Percentiles rank a stretch among this genome's conserved stretches.
Evolutionary conservation across 179 eudicot genomes (phyloP).

Genomic region (Gypsophila paniculata): DNA sequence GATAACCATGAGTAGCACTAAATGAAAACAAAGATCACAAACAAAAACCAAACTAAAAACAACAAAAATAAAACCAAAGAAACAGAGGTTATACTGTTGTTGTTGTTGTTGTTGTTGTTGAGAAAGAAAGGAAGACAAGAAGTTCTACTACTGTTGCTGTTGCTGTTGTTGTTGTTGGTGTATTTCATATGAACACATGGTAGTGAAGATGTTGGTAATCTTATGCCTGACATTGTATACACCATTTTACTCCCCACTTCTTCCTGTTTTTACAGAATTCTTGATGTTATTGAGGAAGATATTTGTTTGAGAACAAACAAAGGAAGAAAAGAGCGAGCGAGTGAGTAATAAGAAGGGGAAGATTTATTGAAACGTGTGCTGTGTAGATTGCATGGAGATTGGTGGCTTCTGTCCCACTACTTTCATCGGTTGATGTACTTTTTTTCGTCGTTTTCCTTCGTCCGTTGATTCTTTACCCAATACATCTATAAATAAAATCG

Average conservation of each 20-base stretch:
- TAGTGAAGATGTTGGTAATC: conserved; percentile 31
- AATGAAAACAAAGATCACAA: background rate
- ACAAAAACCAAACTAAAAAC: background rate
- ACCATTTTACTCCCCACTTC: conserved; percentile 28
- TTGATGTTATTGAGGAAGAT: background rate
- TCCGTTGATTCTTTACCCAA: conserved; percentile 4
- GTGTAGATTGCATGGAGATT: conserved; percentile 29
- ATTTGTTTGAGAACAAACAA: background rate
- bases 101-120: conserved; percentile 30
- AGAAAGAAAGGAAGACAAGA: conserved; percentile 27
- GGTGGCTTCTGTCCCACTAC: conserved; percentile 18
- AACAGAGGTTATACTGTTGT: conserved; percentile 9
- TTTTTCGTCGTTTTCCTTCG: conserved; percentile 19
- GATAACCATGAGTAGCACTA: no score
- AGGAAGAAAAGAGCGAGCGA: background rate
- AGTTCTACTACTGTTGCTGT: conserved; percentile 23
- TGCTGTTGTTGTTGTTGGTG: no score
- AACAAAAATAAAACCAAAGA: conserved; percentile 21
- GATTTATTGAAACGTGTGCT: conserved; percentile 32
- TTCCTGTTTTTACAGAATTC: background rate
- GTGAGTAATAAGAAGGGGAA: background rate
- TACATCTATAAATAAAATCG: no score
- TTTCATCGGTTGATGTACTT: no score
- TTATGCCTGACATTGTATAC: conserved; percentile 47
- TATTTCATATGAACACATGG: conserved; percentile 26